Conservation (phyloP, 1,284 basidiomycete species). For the Schizophyllum commune region DNA sequence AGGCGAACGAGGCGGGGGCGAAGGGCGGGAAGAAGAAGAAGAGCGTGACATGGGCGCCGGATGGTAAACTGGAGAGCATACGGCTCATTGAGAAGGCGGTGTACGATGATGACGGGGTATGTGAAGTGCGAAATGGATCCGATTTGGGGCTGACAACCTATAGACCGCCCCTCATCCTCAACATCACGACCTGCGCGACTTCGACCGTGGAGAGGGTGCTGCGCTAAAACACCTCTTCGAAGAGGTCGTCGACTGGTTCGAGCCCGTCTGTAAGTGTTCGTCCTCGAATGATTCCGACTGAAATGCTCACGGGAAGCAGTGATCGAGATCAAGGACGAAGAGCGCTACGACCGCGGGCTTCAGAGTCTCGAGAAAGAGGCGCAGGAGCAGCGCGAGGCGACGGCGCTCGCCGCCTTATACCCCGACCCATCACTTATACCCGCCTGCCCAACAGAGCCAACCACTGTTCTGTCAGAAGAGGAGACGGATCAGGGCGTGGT, state of each 20-base stretch:
- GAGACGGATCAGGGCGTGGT: slow-evolving; percentile 56
- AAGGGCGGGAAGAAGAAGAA: slow-evolving; percentile 61
- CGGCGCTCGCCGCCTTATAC: slow-evolving; percentile 67
- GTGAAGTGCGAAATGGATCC: slow-evolving; percentile 59
- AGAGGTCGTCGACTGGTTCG: slow-evolving; percentile 75
- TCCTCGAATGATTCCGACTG: not conserved
- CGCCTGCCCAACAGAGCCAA: slow-evolving; percentile 67
- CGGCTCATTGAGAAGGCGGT: slow-evolving; percentile 74
- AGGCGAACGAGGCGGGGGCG: slow-evolving; percentile 2
- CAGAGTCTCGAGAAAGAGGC: slow-evolving; percentile 55
- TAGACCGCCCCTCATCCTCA: slow-evolving; percentile 54
- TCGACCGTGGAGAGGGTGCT: slow-evolving; percentile 78
- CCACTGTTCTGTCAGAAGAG: slow-evolving; percentile 51
- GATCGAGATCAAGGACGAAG: slow-evolving; percentile 51
- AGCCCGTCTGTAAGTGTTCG: slow-evolving; percentile 55
- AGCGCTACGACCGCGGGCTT: slow-evolving; percentile 46
- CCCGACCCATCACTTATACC: slow-evolving; percentile 62
- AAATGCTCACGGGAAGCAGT: slow-evolving; percentile 28
- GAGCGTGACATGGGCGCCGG: slow-evolving; percentile 68
- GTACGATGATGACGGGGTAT: slow-evolving; percentile 70
- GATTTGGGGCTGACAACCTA: slow-evolving; percentile 39
- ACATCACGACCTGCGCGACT: slow-evolving; percentile 62
- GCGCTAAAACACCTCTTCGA: slow-evolving; percentile 73
- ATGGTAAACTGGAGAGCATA: slow-evolving; percentile 61
- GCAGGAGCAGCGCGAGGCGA: slow-evolving; percentile 71